Base-by-base conservation (phyloP, 2,329 filamentous ascomycete species). In the Exophiala dermatitidis region DNA sequence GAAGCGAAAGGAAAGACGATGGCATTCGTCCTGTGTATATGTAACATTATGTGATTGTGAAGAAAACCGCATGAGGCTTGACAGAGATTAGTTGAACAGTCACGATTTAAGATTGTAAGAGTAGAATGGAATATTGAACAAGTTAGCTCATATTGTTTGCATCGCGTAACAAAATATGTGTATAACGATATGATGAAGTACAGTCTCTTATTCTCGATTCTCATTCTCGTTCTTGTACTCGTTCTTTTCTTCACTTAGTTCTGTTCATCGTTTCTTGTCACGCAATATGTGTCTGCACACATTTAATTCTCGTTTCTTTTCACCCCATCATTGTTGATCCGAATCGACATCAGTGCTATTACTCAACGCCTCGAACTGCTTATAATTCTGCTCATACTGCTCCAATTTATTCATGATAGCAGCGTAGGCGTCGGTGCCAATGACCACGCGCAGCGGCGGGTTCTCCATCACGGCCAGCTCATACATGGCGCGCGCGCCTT, bases 401-500 rank as follows among this genome's bases (percentile, higher is more conserved):
- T 62, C 59, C 29, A 61, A 32, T 46, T 62, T 62, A 50, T 59
- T 54, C 46, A 61, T 57, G 41, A 62, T 49, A 30, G 50, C 57
- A 33, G 54, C 55, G 51, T 62, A 62, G 10, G 60, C 60, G 46
- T 62, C 60, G 28, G 47, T 57, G 26, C 60, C 60, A 19, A 62
- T 52, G 38, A 61, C 59, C 8, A 54, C 50, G 38, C 60, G 50
- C 29, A 61, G 43, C 1, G 60, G 60, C 10, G 60, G 56, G 41
- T 60, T 50, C 28, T 50, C 36, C 60, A 62, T 62, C 34, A 54
- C 29, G 12, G 59, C 60, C 46, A 62, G 52, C 37, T 70, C 65
- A 50, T 69, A 67, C 46, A 70, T 64, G 33, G 65, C 56, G 46
- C 63, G 54, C 12, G 58, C 64, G 5, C 63, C 68, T 46, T 68